A percentile compares a stretch with the other conserved stretches of the same genome.
phyloP scores from a whole-genome alignment of 345 rosid genomes.

The Eucalyptus pumila region DNA sequence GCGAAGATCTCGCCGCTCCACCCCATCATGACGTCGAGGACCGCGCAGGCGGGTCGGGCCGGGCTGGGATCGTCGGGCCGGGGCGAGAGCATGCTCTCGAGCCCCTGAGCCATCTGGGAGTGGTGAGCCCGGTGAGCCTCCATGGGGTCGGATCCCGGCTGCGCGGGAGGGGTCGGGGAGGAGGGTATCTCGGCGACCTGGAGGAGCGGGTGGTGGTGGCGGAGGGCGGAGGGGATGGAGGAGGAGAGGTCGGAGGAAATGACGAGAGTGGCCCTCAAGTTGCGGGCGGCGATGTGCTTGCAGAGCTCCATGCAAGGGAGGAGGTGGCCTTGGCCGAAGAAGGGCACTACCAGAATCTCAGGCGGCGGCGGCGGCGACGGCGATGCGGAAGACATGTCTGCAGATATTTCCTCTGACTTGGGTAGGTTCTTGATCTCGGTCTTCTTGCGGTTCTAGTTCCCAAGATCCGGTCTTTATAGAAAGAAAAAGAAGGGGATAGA shows the following conservation, averaged over 20 bases:
- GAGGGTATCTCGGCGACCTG: not conserved
- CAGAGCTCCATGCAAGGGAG: slow-evolving; percentile 20
- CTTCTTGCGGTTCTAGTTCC: not conserved
- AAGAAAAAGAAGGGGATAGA: not conserved
- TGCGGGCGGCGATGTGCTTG: not conserved
- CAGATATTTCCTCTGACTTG: not conserved
- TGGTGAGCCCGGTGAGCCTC: not conserved
- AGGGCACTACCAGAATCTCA: slow-evolving; percentile 8
- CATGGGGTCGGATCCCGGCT: not conserved
- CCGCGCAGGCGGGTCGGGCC: not conserved
- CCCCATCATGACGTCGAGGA: slow-evolving; percentile 1
- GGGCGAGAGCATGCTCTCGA: not conserved
- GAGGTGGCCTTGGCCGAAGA: slow-evolving; percentile 13
- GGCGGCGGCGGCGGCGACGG: not conserved
- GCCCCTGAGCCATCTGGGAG: not conserved
- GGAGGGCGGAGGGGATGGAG: slow-evolving; percentile 3
- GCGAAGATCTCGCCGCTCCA: slow-evolving; percentile 3
- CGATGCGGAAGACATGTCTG: not conserved
- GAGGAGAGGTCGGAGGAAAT: slow-evolving; percentile 8
- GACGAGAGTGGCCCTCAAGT: slow-evolving; percentile 1
- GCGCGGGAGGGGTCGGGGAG: not conserved
- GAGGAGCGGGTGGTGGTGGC: not conserved
- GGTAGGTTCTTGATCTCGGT: not conserved
- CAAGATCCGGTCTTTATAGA: not conserved
- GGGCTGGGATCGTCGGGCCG: not conserved